Evolutionary conservation across 768 basidiomycete species (phyloP).

Genomic region (Pleurotus tuber-regium): DNA sequence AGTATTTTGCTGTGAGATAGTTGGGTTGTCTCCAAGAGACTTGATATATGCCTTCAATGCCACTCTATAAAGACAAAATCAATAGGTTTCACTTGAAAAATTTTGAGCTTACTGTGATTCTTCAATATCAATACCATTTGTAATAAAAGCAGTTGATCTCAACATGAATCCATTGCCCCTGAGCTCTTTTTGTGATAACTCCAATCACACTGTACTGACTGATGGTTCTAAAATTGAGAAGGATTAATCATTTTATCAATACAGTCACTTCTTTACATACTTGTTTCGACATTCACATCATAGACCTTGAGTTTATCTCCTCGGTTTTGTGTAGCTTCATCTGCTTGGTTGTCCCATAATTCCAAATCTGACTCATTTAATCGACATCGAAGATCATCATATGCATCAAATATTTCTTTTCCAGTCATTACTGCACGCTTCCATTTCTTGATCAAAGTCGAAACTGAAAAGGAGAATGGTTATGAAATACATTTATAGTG

Average conservation of each 20-base stretch:
- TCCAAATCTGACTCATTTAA: background rate
- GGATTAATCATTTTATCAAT: background rate
- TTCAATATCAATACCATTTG: background rate
- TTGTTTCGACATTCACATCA: background rate
- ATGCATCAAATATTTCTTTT: background rate
- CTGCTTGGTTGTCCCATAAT: conserved; percentile 1
- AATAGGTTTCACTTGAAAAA: background rate
- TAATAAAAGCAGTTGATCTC: background rate
- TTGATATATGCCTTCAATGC: background rate
- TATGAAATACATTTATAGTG: background rate
- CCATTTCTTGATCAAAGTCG: conserved; percentile 14
- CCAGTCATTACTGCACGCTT: background rate
- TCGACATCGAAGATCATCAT: background rate
- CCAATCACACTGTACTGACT: background rate
- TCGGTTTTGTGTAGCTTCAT: background rate
- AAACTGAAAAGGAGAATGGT: conserved; percentile 5
- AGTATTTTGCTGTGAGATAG: background rate
- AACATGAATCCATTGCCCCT: background rate
- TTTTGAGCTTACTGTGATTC: conserved; percentile 3
- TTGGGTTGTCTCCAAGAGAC: background rate
- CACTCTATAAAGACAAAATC: background rate
- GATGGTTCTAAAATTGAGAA: background rate
- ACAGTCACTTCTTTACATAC: background rate
- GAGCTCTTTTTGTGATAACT: background rate
- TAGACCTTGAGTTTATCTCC: conserved; percentile 4